Base-by-base conservation (phyloP, 169 alveolate species). In the Cryptosporidium ubiquitum region DNA sequence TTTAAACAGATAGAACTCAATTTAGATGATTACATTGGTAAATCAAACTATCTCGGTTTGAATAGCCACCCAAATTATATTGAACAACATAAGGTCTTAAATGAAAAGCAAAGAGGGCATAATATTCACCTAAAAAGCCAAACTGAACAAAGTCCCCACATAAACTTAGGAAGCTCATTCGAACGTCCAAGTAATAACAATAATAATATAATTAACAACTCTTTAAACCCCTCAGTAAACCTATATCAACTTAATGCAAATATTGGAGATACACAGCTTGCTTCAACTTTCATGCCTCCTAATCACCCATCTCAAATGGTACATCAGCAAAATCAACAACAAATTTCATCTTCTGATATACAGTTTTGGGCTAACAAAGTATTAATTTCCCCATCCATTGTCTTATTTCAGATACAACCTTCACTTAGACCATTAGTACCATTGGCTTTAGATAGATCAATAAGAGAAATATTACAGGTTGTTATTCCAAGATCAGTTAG, bases 361-460 rank as follows among this genome's bases (percentile, higher is more conserved):
- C 94, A 20, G 47, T 84, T 68, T 47, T 71, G 69, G 69, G 69
- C 91, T 44, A 86, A 84, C 61, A 86, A 79, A 40, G 74, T 40
- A 6, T 69, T 16, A 57, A 94, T 96, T 66, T 95, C 97, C 4
- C 97, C 97, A 20, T 93, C 97, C 7, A 94, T 96, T 69, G 98
- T 97, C 4, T 92, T 96, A 58, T 94, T 96, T 84, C 96, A 94
- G 84, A 91, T 95, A 31, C 98, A 95, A 68, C 97, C 97, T 23
- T 93, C 93, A 37, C 91, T 98, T 55, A 94, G 96, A 42, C 93
- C 92, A 18, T 70, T 97, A 44, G 97, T 98, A 16, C 99, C 98
- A n/a, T 84, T 96, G 66, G 99, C 99, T 7, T 95, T 99, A 23
- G 99, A 98, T 66, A 79, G 96, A 47, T 98, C 99, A 1, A 96